phyloP scores from a whole-genome alignment of 371 early-diverging fungal species.

The Nosema muscidifuracis region DNA sequence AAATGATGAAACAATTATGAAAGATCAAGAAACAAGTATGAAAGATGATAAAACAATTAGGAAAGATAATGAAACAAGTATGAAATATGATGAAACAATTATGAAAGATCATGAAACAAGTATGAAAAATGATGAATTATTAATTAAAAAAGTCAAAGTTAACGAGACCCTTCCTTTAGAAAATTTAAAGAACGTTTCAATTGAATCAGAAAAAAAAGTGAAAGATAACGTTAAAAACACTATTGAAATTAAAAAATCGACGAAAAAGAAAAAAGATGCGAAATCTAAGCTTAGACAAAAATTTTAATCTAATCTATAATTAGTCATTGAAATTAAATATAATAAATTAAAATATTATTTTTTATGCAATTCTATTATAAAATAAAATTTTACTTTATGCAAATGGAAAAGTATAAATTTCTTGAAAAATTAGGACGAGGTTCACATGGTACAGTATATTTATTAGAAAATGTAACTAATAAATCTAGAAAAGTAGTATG shows the following conservation, averaged over 20 bases:
- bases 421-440: constrained; percentile 58
- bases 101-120: no score
- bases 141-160: no score
- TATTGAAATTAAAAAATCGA: background rate
- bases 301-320: background rate
- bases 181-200: no score
- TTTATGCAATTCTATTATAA: background rate
- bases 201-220: no score
- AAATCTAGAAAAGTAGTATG: constrained; percentile 40
- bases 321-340: no score
- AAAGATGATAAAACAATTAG: no score
- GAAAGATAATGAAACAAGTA: no score
- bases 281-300: background rate
- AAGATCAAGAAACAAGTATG: no score
- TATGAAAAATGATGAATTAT: no score
- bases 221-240: background rate
- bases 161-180: no score
- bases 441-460: constrained; percentile 57
- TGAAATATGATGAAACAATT: no score
- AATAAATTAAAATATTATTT: background rate
- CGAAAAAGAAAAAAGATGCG: background rate
- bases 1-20: no score
- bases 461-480: constrained; percentile 32
- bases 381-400: background rate
- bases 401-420: constrained; percentile 55